phyloP scores from a whole-genome alignment of 768 basidiomycete species.

The Calocybe cyanea region DNA sequence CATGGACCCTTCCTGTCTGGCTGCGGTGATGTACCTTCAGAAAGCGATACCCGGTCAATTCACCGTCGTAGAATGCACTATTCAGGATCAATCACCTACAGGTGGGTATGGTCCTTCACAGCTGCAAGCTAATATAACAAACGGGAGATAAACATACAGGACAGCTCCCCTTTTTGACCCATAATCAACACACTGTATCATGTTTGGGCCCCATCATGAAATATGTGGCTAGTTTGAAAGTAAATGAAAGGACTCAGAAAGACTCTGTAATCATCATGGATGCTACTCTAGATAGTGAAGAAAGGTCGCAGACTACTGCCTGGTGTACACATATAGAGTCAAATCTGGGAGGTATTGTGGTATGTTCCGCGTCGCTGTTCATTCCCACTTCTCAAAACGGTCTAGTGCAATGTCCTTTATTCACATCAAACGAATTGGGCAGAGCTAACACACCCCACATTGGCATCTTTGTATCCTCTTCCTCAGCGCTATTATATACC shows the following conservation, averaged over 20 bases:
- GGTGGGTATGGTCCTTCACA: conserved; percentile 43
- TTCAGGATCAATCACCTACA: conserved; percentile 70
- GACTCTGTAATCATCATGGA: conserved; percentile 46
- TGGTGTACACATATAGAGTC: conserved; percentile 66
- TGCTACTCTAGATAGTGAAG: conserved; percentile 34
- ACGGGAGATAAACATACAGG: conserved; percentile 35
- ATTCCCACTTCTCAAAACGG: neutral
- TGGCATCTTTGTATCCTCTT: conserved; percentile 55
- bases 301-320: conserved; percentile 55
- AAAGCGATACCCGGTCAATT: conserved; percentile 67
- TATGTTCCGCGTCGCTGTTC: conserved; percentile 32
- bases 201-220: conserved; percentile 60
- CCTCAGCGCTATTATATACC: conserved; percentile 79
- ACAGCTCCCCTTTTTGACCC: conserved; percentile 66
- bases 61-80: conserved; percentile 53
- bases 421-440: conserved; percentile 61
- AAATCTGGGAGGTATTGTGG: conserved; percentile 66
- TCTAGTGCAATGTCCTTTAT: conserved; percentile 62
- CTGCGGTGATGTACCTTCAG: conserved; percentile 67
- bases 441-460: conserved; percentile 46
- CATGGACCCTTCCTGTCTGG: conserved; percentile 61
- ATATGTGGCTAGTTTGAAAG: conserved; percentile 54
- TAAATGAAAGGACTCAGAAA: conserved; percentile 21
- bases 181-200: conserved; percentile 48
- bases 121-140: neutral